Evolutionary conservation across 108 stramenopile genomes (phyloP), one percentile per base, ranked within the genome.

Genomic region (Nannochloropsis granulata): DNA sequence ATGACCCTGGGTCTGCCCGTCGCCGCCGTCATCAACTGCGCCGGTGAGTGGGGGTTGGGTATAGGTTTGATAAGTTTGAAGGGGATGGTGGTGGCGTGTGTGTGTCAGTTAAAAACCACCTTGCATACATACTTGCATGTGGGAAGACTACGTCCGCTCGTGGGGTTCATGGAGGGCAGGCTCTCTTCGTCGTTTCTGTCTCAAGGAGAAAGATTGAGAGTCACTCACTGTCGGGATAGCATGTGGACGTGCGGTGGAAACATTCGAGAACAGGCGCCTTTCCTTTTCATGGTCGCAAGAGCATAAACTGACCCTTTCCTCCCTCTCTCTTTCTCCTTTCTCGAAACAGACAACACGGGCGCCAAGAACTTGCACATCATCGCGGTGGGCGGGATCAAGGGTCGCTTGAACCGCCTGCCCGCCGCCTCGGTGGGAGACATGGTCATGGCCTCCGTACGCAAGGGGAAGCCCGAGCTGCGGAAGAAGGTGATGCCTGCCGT

Each of bases 391-490:
- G 97, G 97, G 89, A 95, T 96, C 91, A 96, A 96, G 79, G 98
- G 96, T 80, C 94, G 99, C 56, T 90, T 98, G 92, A 99, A 99
- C 91, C 92, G 97, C 86, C 94, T 97, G 78, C 99, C 99, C 81
- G 95, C 96, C 86, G 43, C 84, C 82, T 83, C 88, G 79, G 92
- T 96, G 23, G 99, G 99, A 45, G 99, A 99, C 88, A 96, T 97
- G 96, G 96, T 98, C 85, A 97, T 99, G 98, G 94, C 93, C 90
- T 95, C 97, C 46, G 96, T 97, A 25, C 98, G 97, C 93, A 99
- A 98, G 96, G 99, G 98, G 86, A 99, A 99, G 97, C 98, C 99
- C 23, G 99, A 99, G 90, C 94, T 99, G 81, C 92, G 99, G n/a
- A 99, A 99, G 93, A 98, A 98, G 94, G 98, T 99, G 88, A 93